Base-by-base conservation (phyloP, 129 eudicot genomes). In the Lonicera japonica region DNA sequence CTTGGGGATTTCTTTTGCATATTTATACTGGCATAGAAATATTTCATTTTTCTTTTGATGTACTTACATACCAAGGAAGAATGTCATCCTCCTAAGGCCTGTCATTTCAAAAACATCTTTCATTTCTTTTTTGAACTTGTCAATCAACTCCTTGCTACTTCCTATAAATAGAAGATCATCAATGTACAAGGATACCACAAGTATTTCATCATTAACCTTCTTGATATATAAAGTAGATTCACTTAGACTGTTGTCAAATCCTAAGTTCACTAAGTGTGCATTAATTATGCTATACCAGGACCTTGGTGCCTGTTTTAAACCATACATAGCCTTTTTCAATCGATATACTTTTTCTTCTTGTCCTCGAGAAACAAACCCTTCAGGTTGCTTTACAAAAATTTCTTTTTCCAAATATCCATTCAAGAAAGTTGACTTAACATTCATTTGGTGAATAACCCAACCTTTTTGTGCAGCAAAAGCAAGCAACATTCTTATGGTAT, bases 231-330 rank as follows among this genome's bases (percentile, higher is more conserved):
- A 34, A 0, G 62, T 58, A 0, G 8, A 13, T 14, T 58, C 43
- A 25, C 43, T 25, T 16, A 5, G 0, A 11, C 71, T 54, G 12
- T 25, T 64, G 0, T 0, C 21, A 64, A 64, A 48, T 8, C 59
- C 69, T 13, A 12, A 20, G 8, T 12, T 25, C 1, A 48, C 1
- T 5, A 51, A 22, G 29, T 65, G 48, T 0, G 4, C 43, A 50
- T 22, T 25, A 48, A 52, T 48, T 52, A 25, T 29, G 25, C 24
- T 65, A 10, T 65, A 52, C 45, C 69, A 65, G 6, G 48, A 59
- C 5, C 69, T 65, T 6, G 69, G 69, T 4, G 69, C 69, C 20
- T 65, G 60, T 25, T 52, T 50, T 5, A 65, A 24, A 5, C 59
- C 59, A 50, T 65, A 65, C 10, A 65, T 8, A 13, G 60, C 59